Evolutionary conservation across 2,329 filamentous ascomycete genomes (phyloP), one percentile per base, ranked within the genome.

Genomic region (Mariannaea sp.): DNA sequence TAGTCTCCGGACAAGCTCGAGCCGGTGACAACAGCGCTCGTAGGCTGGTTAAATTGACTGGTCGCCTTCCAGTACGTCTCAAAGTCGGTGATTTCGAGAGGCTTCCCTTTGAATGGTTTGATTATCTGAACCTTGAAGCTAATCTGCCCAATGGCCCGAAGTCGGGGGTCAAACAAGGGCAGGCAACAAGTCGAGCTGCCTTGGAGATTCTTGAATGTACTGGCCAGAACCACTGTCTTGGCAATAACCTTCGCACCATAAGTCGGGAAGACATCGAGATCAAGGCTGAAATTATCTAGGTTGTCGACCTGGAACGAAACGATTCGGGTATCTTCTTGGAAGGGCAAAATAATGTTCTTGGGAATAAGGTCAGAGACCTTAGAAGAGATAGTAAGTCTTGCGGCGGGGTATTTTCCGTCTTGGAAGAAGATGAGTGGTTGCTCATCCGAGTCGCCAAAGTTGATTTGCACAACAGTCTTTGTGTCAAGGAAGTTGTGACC

Each of bases 31-130:
- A 97, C 84, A 19, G 91, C 90, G 67, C 84, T 94, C 40, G 92
- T 89, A 1, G 73, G 73, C 44, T 90, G 86, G 69, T 96, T 91
- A 41, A 94, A 82, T 64, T 96, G 92, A 66, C 92, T 96, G 1
- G 94, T 99, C 0, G 93, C 93, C 73, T 97, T 99, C 94, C 94
- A 99, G 73, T 99, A 99, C 0, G 94, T 97, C 58, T 96, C 94
- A 65, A 97, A 99, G 68, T 97, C 92, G 1, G 94, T 96, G 56
- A 99, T 97, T 71, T 99, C 94, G 17, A 99, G 78, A 3, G 94
- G 92, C 56, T 92, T 88, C 7, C 94, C 93, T 58, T 87, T 85
- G 75, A 97, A 99, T 0, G 94, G 94, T 68, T 96, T 97, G 70
- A 99, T 95, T 20, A 97, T 91, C 69, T 97, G 92, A 49, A 91